These are phyloP conservation scores for Sisymbrium altissimum DNA, from an alignment of 345 rosid genomes.

Conservation along the genomic window DNA sequence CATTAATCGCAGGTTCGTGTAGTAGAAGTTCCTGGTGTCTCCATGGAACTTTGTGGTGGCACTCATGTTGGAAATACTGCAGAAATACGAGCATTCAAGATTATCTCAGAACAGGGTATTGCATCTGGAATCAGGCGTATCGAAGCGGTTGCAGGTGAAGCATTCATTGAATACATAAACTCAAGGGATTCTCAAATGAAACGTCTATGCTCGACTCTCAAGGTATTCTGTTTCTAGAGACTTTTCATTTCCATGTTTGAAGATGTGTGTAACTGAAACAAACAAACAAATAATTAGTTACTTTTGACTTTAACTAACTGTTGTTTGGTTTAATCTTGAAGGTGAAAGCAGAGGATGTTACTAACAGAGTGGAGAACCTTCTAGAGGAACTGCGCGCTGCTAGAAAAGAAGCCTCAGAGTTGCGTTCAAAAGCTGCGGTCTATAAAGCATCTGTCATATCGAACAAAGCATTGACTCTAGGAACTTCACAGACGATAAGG, in stretches of 20 bases:
- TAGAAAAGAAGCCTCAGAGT: constrained; percentile 65
- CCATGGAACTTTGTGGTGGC: constrained; percentile 99
- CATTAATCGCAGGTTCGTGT: constrained; percentile 68
- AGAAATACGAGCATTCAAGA: constrained; percentile 89
- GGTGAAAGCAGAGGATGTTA: constrained; percentile 94
- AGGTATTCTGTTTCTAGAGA: constrained; percentile 43
- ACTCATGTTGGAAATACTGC: constrained; percentile 88
- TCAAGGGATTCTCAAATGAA: constrained; percentile 73
- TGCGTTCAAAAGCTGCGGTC: constrained; percentile 76
- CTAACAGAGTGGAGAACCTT: constrained; percentile 73
- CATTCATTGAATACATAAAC: constrained; percentile 79
- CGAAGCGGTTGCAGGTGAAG: constrained; percentile 97
- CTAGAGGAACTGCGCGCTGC: constrained; percentile 65
- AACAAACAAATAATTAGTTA: not conserved
- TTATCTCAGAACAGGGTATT: constrained; percentile 93
- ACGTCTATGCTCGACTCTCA: constrained; percentile 77
- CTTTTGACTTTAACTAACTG: not conserved
- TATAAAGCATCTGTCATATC: constrained; percentile 67
- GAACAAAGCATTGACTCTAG: constrained; percentile 61
- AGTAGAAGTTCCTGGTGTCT: constrained; percentile 97
- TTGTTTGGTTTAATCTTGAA: constrained; percentile 32
- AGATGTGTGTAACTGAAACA: not conserved
- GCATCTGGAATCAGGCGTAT: constrained; percentile 93
- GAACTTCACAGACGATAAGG: constrained; percentile 60
- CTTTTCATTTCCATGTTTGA: not conserved